Conservation (phyloP, 2,329 filamentous ascomycete species). For the Monilinia polystroma region DNA sequence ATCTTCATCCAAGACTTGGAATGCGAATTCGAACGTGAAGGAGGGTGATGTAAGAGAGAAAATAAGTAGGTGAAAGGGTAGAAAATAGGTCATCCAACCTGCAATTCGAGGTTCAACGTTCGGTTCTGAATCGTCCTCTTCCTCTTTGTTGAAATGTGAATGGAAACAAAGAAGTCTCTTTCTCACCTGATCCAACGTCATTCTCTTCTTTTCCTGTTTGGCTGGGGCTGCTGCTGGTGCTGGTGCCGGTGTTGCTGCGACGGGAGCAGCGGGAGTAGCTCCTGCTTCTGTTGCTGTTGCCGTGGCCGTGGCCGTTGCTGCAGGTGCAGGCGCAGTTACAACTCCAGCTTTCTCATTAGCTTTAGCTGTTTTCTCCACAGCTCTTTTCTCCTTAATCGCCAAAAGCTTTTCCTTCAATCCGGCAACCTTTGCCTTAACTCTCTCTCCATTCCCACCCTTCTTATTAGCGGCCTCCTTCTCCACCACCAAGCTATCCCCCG, state of each 20-base stretch:
- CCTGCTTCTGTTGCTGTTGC: not conserved
- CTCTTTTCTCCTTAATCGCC: slow-evolving; percentile 10
- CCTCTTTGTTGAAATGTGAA: not conserved
- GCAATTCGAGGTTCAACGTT: slow-evolving; percentile 8
- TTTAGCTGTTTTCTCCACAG: not conserved
- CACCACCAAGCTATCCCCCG: not conserved
- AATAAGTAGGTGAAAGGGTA: slow-evolving; percentile 10
- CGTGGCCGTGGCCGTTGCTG: too few relatives aligned
- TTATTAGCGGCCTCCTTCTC: slow-evolving; percentile 4
- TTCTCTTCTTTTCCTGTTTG: slow-evolving; percentile 19
- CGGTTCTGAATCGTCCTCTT: slow-evolving; percentile 9
- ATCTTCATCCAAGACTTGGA: not conserved
- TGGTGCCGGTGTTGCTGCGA: not conserved
- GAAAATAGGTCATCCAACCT: slow-evolving; percentile 21
- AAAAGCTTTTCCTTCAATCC: slow-evolving; percentile 8
- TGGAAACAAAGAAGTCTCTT: slow-evolving; percentile 15
- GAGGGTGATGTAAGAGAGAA: not conserved
- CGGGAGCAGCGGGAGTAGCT: not conserved
- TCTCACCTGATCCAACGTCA: slow-evolving; percentile 23
- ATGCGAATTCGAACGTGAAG: not conserved
- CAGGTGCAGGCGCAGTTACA: not conserved
- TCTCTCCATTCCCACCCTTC: not conserved
- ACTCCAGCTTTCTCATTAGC: not conserved
- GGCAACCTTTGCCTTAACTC: slow-evolving; percentile 10
- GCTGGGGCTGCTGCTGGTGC: not conserved